Base-by-base conservation (phyloP, 2,329 filamentous ascomycete genomes). In the Penicillium sp. region DNA sequence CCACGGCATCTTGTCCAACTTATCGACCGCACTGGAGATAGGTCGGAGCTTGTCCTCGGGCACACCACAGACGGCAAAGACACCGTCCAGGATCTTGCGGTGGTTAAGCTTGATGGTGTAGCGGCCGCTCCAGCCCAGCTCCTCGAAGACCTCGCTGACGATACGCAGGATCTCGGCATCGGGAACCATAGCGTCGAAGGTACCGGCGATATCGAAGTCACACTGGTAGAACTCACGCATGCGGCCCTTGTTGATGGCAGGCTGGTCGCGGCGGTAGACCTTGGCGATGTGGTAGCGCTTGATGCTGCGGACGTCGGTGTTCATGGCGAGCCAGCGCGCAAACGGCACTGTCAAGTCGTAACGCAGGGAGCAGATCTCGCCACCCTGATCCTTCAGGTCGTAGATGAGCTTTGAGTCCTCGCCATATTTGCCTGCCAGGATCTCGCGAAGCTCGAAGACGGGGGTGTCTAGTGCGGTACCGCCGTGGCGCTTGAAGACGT, bases 221-320 rank as follows among this genome's bases (percentile, higher is more conserved):
- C 93, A 97, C 77, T 97, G 93, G 79, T 96, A 96, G 77, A 96
- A 96, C 77, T 97, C 93, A 70, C 93, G 86, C 89, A 96, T 94
- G 53, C 93, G 86, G 51, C 93, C 93, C 74, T 96, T 94, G 61
- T 89, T 90, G 79, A 97, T 91, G 60, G 91, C 89, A 25, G 89
- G 89, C 74, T 92, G 89, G 74, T 93, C 89, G 73, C 89, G 80
- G 61, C 89, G 83, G 78, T 92, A 93, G 51, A 96, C 93, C 79
- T 96, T 96, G 66, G 91, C 92, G 66, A 97, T 93, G 79, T 96
- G 92, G 76, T 96, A 97, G 70, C 93, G 86, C 81, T 96, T 96
- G 79, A 96, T 93, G 75, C 83, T 88, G 74, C 90, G 86, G 55
- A 96, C 82, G 63, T 86, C 83, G 63, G 88, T 83, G 77, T 96